Evolutionary conservation across 2,329 filamentous ascomycete species (phyloP).

Genomic region (Talaromyces rugulosus): DNA sequence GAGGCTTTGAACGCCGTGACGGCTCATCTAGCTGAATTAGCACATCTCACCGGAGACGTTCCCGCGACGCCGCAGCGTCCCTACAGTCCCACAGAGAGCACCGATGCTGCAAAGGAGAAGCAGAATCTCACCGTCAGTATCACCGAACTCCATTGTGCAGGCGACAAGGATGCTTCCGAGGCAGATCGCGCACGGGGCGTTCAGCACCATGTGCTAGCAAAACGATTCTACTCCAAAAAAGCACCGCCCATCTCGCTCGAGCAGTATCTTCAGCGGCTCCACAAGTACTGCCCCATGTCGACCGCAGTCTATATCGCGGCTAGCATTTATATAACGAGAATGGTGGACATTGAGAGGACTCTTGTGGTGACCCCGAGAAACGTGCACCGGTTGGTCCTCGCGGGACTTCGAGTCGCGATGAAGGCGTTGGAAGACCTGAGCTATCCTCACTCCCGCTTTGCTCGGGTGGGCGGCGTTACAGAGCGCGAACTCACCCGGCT

Average conservation of each 20-base stretch:
- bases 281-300: conserved; percentile 89
- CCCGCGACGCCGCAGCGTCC: conserved; percentile 58
- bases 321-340: conserved; percentile 77
- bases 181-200: conserved; percentile 69
- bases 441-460: conserved; percentile 78
- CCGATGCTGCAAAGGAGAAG: conserved; percentile 7
- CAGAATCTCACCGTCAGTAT: conserved; percentile 17
- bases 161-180: conserved; percentile 45
- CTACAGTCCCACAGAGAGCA: neutral
- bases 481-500: conserved; percentile 75
- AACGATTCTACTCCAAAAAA: conserved; percentile 89
- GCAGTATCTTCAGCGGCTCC: conserved; percentile 81
- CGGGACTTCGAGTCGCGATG: conserved; percentile 80
- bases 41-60: conserved; percentile 56
- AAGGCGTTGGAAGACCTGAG: conserved; percentile 92
- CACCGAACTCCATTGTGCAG: conserved; percentile 33
- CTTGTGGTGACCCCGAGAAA: conserved; percentile 80
- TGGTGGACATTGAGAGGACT: conserved; percentile 71
- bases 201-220: conserved; percentile 80
- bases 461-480: conserved; percentile 83
- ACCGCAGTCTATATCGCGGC: conserved; percentile 90
- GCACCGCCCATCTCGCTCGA: conserved; percentile 77
- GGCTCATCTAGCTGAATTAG: conserved; percentile 57
- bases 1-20: conserved; percentile 78
- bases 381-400: conserved; percentile 79